Base-by-base conservation (phyloP, 371 early-diverging fungal species). In the Blakeslea trispora region DNA sequence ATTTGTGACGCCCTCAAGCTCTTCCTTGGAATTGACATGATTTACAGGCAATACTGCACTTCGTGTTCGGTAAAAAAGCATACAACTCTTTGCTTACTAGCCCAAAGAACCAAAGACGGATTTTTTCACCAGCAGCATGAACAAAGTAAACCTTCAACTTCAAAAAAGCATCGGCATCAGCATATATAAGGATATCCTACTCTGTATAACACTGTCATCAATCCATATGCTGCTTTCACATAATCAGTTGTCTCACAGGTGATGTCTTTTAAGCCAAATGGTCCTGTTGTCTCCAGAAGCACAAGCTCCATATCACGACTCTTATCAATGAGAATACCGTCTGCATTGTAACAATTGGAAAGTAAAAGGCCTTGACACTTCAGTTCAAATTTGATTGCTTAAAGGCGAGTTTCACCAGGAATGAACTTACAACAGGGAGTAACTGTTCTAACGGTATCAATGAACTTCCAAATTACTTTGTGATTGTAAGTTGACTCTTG, bases 391-490 rank as follows among this genome's bases (percentile, higher is more conserved):
- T 55, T 55, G 6, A 61, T 61, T 28, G 55, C 61, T 19, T 61
- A 51, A 39, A 61, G 21, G 32, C 61, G 45, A 50, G 61, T 55
- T 55, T 61, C 61, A 15, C 55, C 61, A 55, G 61, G 61, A 61
- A 61, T 49, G 8, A 53, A 61, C 21, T 53, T 53, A 22, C 59
- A 53, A 42, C 31, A 59, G 2, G 52, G 59, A 46, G 52, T 52
- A 44, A 45, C 51, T 24, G 45, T 37, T 44, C 35, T 42, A 15
- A 57, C 45, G 28, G 37, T 7, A 18, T 57, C 57, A 23, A 57
- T 2, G 39, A 50, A 50, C 24, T 34, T 47, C 45, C 45, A 57
- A 42, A 57, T 1, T 50, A 57, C 45, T 50, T 22, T 50, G 22
- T 8, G 10, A 40, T 41, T 53, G 18, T 52, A 59, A 19, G 32